phyloP scores from a whole-genome alignment of 202 grass and related monocot species.

The Panicum hallii region DNA sequence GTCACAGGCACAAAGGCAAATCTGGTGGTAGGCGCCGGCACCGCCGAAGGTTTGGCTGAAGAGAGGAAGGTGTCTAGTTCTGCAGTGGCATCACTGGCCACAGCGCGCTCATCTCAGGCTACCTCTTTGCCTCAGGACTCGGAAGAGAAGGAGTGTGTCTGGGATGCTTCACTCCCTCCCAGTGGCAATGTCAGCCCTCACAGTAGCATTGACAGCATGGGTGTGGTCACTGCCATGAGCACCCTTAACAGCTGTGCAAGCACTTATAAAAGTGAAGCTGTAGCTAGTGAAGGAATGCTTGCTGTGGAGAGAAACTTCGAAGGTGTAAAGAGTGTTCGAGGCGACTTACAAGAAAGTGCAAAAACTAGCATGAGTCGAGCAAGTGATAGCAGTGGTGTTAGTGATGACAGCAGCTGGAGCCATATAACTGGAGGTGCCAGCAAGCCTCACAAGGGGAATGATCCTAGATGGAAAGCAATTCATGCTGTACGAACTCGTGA shows the following conservation, averaged over 20 bases:
- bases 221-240: conserved; percentile 69
- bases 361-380: conserved; percentile 95
- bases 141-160: conserved; percentile 93
- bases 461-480: conserved; percentile 89
- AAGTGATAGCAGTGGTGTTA: conserved; percentile 89
- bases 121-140: conserved; percentile 57
- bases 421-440: conserved; percentile 77
- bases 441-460: conserved; percentile 98
- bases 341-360: conserved; percentile 73
- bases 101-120: conserved; percentile 41
- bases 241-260: conserved; percentile 32
- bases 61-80: conserved; percentile 54
- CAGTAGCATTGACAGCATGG: conserved; percentile 92
- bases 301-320: conserved; percentile 59
- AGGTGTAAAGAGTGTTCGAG: conserved; percentile 59
- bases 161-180: conserved; percentile 90
- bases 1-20: conserved; percentile 62
- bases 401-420: conserved; percentile 95
- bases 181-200: conserved; percentile 98
- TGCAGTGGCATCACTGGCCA: conserved; percentile 45
- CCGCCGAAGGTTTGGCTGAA: conserved; percentile 52
- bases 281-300: conserved; percentile 51
- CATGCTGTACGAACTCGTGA: conserved; percentile 78
- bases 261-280: conserved; percentile 65
- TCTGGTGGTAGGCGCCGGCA: conserved; percentile 33